Conservation (phyloP, 2,329 filamentous ascomycete species). For the Penicillium capsulatum region DNA sequence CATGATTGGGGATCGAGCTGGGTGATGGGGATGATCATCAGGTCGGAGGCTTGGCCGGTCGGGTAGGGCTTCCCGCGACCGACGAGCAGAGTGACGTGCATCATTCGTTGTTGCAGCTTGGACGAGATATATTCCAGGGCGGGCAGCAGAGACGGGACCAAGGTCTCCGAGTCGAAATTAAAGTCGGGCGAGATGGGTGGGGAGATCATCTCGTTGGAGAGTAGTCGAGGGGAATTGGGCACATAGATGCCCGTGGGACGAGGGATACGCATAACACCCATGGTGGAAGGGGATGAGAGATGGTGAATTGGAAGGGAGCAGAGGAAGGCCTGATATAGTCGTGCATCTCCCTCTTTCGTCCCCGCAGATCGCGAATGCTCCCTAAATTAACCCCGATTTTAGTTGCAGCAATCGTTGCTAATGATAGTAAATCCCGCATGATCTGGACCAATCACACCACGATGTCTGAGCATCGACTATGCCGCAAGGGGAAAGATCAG, state of each 20-base stretch:
- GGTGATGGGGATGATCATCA: conserved; percentile 38
- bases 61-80: conserved; percentile 39
- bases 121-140: conserved; percentile 41
- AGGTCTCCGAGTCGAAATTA: conserved; percentile 36
- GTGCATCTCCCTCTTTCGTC: conserved; percentile 17
- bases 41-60: conserved; percentile 36
- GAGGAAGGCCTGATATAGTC: conserved; percentile 2
- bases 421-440: conserved; percentile 16
- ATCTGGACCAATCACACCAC: conserved; percentile 9
- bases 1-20: conserved; percentile 29
- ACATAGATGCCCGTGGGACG: conserved; percentile 36
- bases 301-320: neutral
- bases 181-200: conserved; percentile 38
- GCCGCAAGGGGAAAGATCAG: neutral
- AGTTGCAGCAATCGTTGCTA: conserved; percentile 17
- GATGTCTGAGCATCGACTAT: too few relatives aligned
- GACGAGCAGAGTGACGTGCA: conserved; percentile 41
- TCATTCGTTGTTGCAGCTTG: conserved; percentile 37
- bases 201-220: conserved; percentile 39
- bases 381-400: conserved; percentile 14
- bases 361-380: conserved; percentile 5
- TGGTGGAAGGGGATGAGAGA: conserved; percentile 13
- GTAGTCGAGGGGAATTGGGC: conserved; percentile 34
- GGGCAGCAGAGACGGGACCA: conserved; percentile 35
- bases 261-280: conserved; percentile 36